A percentile compares a stretch with the other conserved stretches of the same genome.
phyloP scores from a whole-genome alignment of 768 basidiomycete species.

The Podaxis mareebaensis region DNA sequence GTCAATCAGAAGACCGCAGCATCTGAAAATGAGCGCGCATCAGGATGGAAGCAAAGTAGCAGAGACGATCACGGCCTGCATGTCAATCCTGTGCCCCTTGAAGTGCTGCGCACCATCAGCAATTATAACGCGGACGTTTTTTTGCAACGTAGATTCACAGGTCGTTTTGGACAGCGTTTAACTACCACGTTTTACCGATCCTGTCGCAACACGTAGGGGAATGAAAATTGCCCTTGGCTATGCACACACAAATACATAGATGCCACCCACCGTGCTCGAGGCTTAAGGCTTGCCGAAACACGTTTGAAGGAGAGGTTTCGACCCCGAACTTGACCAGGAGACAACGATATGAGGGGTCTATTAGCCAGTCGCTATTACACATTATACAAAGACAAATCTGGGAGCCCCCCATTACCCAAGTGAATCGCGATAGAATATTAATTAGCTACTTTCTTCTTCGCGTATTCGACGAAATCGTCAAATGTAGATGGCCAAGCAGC shows the following conservation, averaged over 20 bases:
- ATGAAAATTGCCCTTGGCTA: neutral
- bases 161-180: no score
- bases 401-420: neutral
- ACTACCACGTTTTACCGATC: neutral
- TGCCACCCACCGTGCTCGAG: neutral
- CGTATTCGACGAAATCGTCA: slow-evolving; percentile 80
- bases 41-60: no score
- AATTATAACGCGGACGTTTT: no score
- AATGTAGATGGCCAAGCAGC: slow-evolving; percentile 88
- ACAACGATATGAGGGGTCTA: neutral
- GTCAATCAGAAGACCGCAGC: no score
- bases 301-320: neutral
- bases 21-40: no score
- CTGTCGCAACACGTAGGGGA: neutral
- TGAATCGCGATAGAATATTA: neutral
- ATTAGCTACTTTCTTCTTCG: slow-evolving; percentile 39
- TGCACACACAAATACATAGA: neutral
- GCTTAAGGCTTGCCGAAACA: neutral
- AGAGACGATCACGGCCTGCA: no score
- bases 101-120: no score
- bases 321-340: neutral
- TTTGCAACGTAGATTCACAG: no score
- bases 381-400: slow-evolving; percentile 2
- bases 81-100: no score
- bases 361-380: slow-evolving; percentile 10